Evolutionary conservation across 2,329 filamentous ascomycete genomes (phyloP), one percentile per base, ranked within the genome.

Genomic region (Fusarium pseudonygamai): DNA sequence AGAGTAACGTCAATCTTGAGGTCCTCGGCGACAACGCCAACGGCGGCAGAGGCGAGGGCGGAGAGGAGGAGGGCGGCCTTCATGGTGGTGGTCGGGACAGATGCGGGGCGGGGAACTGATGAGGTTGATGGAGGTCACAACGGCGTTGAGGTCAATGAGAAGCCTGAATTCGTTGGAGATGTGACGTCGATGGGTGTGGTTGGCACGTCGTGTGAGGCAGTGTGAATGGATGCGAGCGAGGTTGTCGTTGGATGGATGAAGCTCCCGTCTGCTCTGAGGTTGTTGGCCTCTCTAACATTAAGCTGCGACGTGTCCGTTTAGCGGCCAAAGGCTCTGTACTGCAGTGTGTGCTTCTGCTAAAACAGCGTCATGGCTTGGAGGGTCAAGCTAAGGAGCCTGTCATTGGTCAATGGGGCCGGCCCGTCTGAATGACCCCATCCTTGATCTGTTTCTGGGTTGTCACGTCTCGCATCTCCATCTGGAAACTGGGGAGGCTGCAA

Each of bases 1-100:
- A 90, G 87, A 58, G 91, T 93, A 75, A 93, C 90, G 75, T 97
- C 91, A 81, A 97, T 93, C 83, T 93, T 89, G 76, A 97, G 89
- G 76, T 92, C 71, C 67, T 85, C 85, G 67, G 89, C 87, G 72
- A 90, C 84, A 69, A 84, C 82, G 74, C 86, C 83, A 70, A 86
- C 79, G 67, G 86, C 86, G 69, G 86, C 83, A 63, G 87, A 87
- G 75, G 87, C 86, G 67, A 89, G 79, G 55, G 87, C 83, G 71
- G 86, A 86, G 42, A 90, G 78, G 65, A 88, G 71, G 55, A 88
- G 73, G 65, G 87, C 72, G 63, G 81, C 77, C 80, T 87, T 85
- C 88, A 90, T 90, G 39, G 74, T 85, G 74, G 65, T 58, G 66
- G 60, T 70, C 66, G 47, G 60, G 68, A 49, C 26, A 36, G 55